A percentile compares a stretch with the other conserved stretches of the same genome.
These are phyloP conservation scores for Dictyostelium purpureum DNA, from an alignment of 78 protist genomes.

Conservation along the genomic window DNA sequence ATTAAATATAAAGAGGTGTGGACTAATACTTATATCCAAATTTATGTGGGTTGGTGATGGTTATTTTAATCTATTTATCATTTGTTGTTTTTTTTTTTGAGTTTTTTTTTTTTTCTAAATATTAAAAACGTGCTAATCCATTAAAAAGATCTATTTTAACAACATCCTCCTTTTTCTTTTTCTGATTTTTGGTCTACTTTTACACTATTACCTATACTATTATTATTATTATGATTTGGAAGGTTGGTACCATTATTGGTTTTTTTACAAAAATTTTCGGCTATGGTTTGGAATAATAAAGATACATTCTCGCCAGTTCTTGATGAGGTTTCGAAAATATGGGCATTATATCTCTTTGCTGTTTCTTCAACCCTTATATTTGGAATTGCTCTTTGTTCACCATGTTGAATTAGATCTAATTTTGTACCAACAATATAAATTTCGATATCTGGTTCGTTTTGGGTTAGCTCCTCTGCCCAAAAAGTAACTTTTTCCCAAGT, in stretches of 20 bases:
- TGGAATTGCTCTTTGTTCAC: constrained; percentile 17
- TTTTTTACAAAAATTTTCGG: constrained; percentile 26
- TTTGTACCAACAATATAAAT: constrained; percentile 65
- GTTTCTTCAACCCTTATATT: background rate
- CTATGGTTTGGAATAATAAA: constrained; percentile 15
- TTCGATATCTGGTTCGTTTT: constrained; percentile 66
- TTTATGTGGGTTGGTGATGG: no score
- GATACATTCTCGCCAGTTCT: constrained; percentile 49
- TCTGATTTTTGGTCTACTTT: background rate
- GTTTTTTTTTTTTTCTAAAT: no score
- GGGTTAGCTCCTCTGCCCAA: constrained; percentile 60
- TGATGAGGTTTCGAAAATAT: constrained; percentile 48
- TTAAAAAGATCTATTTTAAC: background rate
- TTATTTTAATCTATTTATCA: no score
- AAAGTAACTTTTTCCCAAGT: constrained; percentile 65
- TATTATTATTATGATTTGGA: background rate
- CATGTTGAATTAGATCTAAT: constrained; percentile 46
- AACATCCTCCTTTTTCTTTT: background rate
- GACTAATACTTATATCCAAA: no score
- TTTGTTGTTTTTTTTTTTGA: no score
- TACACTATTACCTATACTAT: background rate
- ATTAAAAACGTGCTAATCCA: no score
- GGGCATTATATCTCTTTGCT: constrained; percentile 16
- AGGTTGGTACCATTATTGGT: background rate
- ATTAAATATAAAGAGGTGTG: no score